Evolutionary conservation across 768 basidiomycete species (phyloP).

Genomic region (Favolaschia claudopus): DNA sequence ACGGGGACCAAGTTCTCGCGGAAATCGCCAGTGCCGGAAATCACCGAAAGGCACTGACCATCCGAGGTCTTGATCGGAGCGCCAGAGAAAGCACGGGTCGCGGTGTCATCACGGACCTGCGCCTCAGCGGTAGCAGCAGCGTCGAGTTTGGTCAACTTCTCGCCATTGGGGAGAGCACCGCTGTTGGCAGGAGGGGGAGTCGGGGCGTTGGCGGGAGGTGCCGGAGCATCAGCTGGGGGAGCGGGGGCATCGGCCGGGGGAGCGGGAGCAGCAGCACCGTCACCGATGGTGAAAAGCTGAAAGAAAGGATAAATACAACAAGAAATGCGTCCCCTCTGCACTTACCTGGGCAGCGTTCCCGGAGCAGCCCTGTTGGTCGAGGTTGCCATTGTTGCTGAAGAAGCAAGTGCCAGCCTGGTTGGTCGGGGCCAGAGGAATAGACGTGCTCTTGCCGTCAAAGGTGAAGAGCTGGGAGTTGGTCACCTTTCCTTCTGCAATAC

Average conservation of each 20-base stretch:
- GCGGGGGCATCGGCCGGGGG: not conserved
- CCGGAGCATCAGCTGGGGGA: not conserved
- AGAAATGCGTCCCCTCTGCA: no score
- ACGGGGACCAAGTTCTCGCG: slow-evolving; percentile 32
- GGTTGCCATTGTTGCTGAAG: no score
- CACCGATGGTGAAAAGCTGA: slow-evolving; percentile 29
- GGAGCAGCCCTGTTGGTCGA: no score
- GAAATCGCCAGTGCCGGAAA: slow-evolving; percentile 27
- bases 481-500: slow-evolving; percentile 11
- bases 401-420: not conserved
- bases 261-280: not conserved
- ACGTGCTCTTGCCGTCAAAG: slow-evolving; percentile 10
- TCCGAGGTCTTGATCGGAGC: slow-evolving; percentile 27
- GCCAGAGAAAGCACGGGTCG: slow-evolving; percentile 31
- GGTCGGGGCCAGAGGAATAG: slow-evolving; percentile 19
- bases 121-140: slow-evolving; percentile 27
- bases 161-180: no score
- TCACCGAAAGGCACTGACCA: slow-evolving; percentile 29
- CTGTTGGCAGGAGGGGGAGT: not conserved
- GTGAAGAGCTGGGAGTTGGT: slow-evolving; percentile 30
- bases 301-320: not conserved
- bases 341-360: no score
- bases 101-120: slow-evolving; percentile 30
- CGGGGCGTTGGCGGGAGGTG: not conserved
- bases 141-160: slow-evolving; percentile 16